Evolutionary conservation across 2,329 filamentous ascomycete genomes (phyloP).

Genomic region (Septoria linicola): DNA sequence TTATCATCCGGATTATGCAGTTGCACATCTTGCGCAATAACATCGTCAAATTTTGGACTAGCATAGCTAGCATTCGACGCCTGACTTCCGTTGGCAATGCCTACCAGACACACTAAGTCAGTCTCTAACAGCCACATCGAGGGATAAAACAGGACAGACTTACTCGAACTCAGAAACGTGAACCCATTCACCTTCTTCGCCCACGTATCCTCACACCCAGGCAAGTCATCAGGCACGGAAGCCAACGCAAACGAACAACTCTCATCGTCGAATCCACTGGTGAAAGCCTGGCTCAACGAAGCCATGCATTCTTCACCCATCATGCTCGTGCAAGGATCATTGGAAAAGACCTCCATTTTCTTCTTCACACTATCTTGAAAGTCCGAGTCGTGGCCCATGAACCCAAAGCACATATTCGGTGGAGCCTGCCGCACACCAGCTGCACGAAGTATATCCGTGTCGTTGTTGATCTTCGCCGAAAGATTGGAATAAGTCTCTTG

Average conservation of each 20-base stretch:
- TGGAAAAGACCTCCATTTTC: background rate
- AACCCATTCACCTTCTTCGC: background rate
- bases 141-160: background rate
- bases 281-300: background rate
- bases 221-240: background rate
- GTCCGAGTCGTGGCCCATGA: slow-evolving; percentile 1
- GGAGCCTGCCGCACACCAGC: background rate
- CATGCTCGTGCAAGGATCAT: background rate
- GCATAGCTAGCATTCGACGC: slow-evolving; percentile 4
- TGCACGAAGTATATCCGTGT: slow-evolving; percentile 3
- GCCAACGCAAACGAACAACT: background rate
- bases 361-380: slow-evolving; percentile 6
- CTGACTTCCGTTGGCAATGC: slow-evolving; percentile 8
- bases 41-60: background rate
- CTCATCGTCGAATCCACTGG: background rate
- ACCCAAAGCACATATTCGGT: slow-evolving; percentile 12
- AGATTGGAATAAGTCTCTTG: background rate
- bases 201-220: slow-evolving; percentile 7
- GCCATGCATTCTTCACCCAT: slow-evolving; percentile 2
- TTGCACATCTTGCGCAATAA: slow-evolving; percentile 4
- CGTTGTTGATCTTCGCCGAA: slow-evolving; percentile 8
- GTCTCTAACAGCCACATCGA: too few relatives aligned
- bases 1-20: slow-evolving; percentile 6
- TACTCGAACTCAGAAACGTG: background rate
- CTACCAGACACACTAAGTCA: background rate